Base-by-base conservation (phyloP, 768 basidiomycete genomes). In the Clavaria fumosa region DNA sequence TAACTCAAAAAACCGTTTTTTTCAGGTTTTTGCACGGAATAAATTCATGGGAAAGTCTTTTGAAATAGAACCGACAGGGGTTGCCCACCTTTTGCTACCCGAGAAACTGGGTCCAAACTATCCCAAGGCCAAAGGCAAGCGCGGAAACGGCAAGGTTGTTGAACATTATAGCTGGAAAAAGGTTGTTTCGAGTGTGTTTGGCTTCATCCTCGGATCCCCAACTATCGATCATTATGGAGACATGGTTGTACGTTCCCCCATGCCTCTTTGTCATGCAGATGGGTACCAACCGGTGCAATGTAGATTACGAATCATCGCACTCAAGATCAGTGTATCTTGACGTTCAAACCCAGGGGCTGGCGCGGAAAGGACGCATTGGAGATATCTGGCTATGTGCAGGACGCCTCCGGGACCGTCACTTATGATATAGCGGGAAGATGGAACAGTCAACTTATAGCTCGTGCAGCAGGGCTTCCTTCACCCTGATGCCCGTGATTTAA, bases 141-240 rank as follows among this genome's bases (percentile, higher is more conserved):
- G 47, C 7, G 51, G 61, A 10, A 50, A 60, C 42, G 67, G 68
- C 28, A 73, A 72, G 47, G 78, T 84, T 0, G 59, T 78, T 4
- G 91, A 97, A 52, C 91, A 96, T 55, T 97, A 85, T 53, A 81
- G 74, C 31, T 93, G 88, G 88, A 89, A 89, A 60, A 93, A 93
- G 54, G 89, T 91, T 22, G 88, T 82, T 7, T 88, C 84, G 24
- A 82, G 74, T 41, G 69, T 93, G 6, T 90, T 86, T 4, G 89
- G 89, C 11, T 96, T 97, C 52, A 90, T 97, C 44, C 64, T 93
- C 15, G 93, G 93, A 4, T 72, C 67, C 17, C 83, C 84, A 4
- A 78, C 78, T 22, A 89, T 89, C 45, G 86, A 89, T 49, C 86
- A 89, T 60, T 89, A 93, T 50, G 91, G 91, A 4, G 88, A 95